Conservation (phyloP, 805 yeast species). For the Ogataea zsoltii region DNA sequence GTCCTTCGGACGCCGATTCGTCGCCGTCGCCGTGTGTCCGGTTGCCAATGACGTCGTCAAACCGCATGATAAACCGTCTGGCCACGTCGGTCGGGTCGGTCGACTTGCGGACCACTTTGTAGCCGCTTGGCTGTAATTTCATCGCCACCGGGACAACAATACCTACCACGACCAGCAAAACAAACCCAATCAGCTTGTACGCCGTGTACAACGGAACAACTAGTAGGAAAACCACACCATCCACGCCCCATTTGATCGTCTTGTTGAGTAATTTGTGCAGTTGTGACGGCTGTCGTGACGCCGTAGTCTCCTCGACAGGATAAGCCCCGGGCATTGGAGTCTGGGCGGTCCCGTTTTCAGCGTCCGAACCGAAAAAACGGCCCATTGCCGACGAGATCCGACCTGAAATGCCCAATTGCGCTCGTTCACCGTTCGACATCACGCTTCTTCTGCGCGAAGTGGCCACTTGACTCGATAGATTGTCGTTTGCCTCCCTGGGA, state of each 20-base stretch:
- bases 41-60: conserved; percentile 36
- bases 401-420: neutral
- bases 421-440: conserved; percentile 1
- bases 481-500: conserved; percentile 21
- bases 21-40: conserved; percentile 1
- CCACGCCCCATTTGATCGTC: conserved; percentile 10
- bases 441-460: conserved; percentile 10
- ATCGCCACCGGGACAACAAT: conserved; percentile 24
- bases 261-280: conserved; percentile 22
- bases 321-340: conserved; percentile 26
- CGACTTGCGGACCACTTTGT: conserved; percentile 20
- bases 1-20: conserved; percentile 5
- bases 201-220: conserved; percentile 29
- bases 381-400: conserved; percentile 5
- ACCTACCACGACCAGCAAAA: conserved; percentile 23
- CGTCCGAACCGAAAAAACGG: conserved; percentile 1
- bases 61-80: conserved; percentile 32
- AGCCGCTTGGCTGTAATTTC: conserved; percentile 23
- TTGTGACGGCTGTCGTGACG: conserved; percentile 22
- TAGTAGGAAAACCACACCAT: conserved; percentile 20
- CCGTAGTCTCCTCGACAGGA: conserved; percentile 11
- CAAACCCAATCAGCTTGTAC: conserved; percentile 20
- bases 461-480: conserved; percentile 10
- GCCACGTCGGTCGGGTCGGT: conserved; percentile 36
- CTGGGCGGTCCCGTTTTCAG: too few species aligned